phyloP scores from a whole-genome alignment of 2,329 filamentous ascomycete genomes.

The Delphinella strobiligena region DNA sequence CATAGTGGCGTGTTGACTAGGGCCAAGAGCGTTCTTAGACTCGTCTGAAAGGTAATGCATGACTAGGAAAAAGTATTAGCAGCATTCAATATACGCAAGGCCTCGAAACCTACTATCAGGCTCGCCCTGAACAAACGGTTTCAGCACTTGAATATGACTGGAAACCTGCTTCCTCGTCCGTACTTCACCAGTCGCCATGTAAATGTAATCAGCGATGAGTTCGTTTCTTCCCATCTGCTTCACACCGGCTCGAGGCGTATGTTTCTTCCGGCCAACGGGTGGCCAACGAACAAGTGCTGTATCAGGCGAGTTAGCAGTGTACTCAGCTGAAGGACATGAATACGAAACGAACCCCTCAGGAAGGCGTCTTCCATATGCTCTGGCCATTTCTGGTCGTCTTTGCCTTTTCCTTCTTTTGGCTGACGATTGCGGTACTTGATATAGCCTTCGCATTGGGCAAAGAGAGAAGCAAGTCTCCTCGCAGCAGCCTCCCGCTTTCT shows the following conservation, averaged over 20 bases:
- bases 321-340: too few species aligned
- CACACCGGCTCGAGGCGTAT: constrained; percentile 20
- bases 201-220: constrained; percentile 47
- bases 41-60: constrained; percentile 7
- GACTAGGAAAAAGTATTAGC: constrained; percentile 3
- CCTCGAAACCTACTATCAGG: constrained; percentile 20
- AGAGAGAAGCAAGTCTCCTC: constrained; percentile 16
- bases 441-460: constrained; percentile 27
- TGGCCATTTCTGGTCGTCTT: constrained; percentile 31
- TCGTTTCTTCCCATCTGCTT: constrained; percentile 49
- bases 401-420: constrained; percentile 13
- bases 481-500: constrained; percentile 9
- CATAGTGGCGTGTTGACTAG: constrained; percentile 3
- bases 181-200: constrained; percentile 39
- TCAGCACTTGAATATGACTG: constrained; percentile 52
- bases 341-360: constrained; percentile 31
- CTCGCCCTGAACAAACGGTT: constrained; percentile 41
- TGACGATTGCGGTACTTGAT: constrained; percentile 34
- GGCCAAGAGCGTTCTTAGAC: constrained; percentile 3
- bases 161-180: constrained; percentile 49
- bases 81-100: background rate
- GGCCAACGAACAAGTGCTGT: constrained; percentile 40
- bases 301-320: too few species aligned
- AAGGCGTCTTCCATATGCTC: constrained; percentile 36
- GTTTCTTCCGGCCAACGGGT: constrained; percentile 47